Evolutionary conservation across 2,329 filamentous ascomycete species (phyloP).

Genomic region (Chalaropsis thielavioides): DNA sequence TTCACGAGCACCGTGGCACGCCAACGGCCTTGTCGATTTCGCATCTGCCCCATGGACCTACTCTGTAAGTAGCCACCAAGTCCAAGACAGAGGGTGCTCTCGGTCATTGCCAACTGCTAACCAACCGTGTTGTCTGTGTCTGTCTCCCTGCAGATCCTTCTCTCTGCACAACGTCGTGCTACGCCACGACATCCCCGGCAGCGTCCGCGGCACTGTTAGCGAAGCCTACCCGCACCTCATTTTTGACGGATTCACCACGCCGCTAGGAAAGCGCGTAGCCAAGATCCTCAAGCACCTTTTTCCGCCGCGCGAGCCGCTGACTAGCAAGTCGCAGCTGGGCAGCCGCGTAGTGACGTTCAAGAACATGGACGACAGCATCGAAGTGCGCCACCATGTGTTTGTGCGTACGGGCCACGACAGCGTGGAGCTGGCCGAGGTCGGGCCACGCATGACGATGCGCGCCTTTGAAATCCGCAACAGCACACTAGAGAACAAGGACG

Average conservation of each 20-base stretch:
- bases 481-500: constrained; percentile 85
- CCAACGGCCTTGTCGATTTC: constrained; percentile 80
- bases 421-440: constrained; percentile 78
- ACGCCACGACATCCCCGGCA: constrained; percentile 81
- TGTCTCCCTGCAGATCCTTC: constrained; percentile 49
- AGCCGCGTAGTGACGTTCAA: constrained; percentile 86
- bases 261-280: constrained; percentile 65
- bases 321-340: constrained; percentile 59
- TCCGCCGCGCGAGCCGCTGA: constrained; percentile 67
- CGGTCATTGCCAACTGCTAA: no score
- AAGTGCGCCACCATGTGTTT: constrained; percentile 72
- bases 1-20: constrained; percentile 85
- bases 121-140: not conserved
- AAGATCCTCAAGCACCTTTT: constrained; percentile 91
- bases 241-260: constrained; percentile 82
- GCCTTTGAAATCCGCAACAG: constrained; percentile 85
- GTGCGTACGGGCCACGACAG: constrained; percentile 83
- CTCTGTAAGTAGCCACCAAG: constrained; percentile 32
- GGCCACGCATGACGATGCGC: constrained; percentile 93
- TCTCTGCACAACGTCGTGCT: constrained; percentile 86
- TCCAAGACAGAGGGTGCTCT: no score
- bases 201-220: constrained; percentile 71
- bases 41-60: constrained; percentile 80
- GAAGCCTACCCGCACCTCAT: constrained; percentile 91
- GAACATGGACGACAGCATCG: constrained; percentile 85